phyloP scores from a whole-genome alignment of 495 filamentous ascomycete genomes.

The Aspergillus ostianus region DNA sequence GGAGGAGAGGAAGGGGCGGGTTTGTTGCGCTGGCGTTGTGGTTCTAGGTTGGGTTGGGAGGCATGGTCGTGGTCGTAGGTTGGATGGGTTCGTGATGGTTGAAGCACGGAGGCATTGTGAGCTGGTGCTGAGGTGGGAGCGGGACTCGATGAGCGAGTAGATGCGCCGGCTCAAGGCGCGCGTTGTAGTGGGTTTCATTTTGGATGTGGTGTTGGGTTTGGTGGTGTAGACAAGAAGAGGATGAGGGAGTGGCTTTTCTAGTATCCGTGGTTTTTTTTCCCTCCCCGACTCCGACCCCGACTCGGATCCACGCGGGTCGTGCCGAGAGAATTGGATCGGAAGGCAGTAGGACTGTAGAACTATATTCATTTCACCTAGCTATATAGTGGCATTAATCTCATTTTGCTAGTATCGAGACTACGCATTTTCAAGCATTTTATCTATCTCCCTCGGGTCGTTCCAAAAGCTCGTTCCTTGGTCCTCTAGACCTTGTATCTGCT shows the following conservation, averaged over 20 bases:
- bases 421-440: neutral
- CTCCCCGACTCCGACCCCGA: neutral
- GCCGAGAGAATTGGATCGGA: neutral
- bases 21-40: slow-evolving; percentile 10
- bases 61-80: neutral
- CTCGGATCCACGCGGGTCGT: neutral
- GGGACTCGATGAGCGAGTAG: neutral
- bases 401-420: neutral
- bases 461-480: neutral
- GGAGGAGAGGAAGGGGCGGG: slow-evolving; percentile 36
- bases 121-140: neutral
- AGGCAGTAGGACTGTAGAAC: neutral
- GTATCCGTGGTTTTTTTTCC: slow-evolving; percentile 6
- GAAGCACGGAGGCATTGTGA: slow-evolving; percentile 5
- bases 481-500: slow-evolving; percentile 13
- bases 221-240: neutral
- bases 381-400: neutral
- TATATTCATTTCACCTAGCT: too few relatives aligned
- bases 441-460: neutral
- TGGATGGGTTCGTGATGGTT: neutral
- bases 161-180: slow-evolving; percentile 3
- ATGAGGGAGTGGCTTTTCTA: neutral
- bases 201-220: neutral
- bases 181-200: slow-evolving; percentile 2
- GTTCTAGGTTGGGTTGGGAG: slow-evolving; percentile 5